Conservation (phyloP, 345 rosid genomes). For the Abelmoschus esculentus region DNA sequence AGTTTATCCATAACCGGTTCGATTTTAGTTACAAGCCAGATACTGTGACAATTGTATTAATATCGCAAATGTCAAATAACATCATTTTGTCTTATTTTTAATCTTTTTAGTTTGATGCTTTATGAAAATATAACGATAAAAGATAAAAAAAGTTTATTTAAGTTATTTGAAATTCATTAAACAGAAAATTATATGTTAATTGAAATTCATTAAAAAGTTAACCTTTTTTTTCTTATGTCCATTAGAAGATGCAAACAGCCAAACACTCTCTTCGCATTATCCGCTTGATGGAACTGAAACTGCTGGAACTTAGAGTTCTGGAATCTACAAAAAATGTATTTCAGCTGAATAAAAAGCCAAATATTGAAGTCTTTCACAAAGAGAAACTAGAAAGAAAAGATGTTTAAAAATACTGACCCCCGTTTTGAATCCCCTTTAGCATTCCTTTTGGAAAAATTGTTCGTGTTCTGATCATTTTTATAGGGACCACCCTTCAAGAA, state of each 20-base stretch:
- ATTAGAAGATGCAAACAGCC: background rate
- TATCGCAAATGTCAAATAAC: background rate
- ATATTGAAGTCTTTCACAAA: background rate
- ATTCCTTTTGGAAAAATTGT: background rate
- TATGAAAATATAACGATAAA: background rate
- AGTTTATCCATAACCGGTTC: background rate
- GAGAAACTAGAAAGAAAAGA: background rate
- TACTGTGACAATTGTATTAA: background rate
- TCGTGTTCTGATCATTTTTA: constrained; percentile 1
- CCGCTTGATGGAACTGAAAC: constrained; percentile 8
- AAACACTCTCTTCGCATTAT: background rate
- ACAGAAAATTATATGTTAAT: too few species aligned
- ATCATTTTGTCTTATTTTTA: background rate
- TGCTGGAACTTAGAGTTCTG: constrained; percentile 9
- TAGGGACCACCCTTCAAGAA: background rate
- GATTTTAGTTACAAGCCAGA: background rate
- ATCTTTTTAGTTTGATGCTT: background rate
- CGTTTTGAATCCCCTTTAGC: background rate
- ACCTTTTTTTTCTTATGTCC: constrained; percentile 11
- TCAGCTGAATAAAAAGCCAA: background rate
- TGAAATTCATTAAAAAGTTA: background rate
- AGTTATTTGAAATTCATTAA: background rate
- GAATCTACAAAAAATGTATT: constrained; percentile 4
- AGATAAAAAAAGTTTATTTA: too few species aligned
- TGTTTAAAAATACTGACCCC: constrained; percentile 6